Percentiles rank a stretch among this genome's conserved stretches.
Evolutionary conservation across 805 yeast species (phyloP).

Genomic region (Yamadazyma tumulicola): DNA sequence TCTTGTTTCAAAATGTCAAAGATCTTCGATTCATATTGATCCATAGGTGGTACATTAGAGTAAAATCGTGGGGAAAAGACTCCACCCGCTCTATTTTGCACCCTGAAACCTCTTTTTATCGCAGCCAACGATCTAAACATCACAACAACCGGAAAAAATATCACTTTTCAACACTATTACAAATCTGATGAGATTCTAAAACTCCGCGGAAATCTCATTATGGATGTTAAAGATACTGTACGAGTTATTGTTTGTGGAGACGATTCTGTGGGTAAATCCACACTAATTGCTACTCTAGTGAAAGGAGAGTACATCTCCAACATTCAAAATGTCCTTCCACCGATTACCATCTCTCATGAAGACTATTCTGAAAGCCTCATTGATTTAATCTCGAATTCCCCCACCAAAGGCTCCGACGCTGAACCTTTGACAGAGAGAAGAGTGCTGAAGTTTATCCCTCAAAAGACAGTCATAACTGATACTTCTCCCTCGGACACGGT

Average conservation of each 20-base stretch:
- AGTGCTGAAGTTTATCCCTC: constrained; percentile 33
- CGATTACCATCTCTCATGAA: constrained; percentile 72
- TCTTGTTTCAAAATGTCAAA: constrained; percentile 50
- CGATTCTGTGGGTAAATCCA: constrained; percentile 83
- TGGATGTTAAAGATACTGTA: constrained; percentile 36
- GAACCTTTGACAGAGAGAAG: constrained; percentile 9
- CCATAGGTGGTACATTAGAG: constrained; percentile 28
- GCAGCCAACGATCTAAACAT: too few relatives aligned
- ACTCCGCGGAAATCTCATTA: background rate
- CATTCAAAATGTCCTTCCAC: constrained; percentile 75
- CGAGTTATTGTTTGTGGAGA: constrained; percentile 93
- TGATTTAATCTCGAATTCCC: constrained; percentile 16
- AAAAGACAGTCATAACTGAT: constrained; percentile 71
- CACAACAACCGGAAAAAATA: too few relatives aligned
- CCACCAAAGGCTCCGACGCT: constrained; percentile 6
- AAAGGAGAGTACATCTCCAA: constrained; percentile 79
- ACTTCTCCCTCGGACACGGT: constrained; percentile 67
- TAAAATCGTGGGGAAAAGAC: too few relatives aligned
- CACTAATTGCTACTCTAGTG: constrained; percentile 72
- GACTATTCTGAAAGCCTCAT: constrained; percentile 47
- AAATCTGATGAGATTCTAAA: too few relatives aligned
- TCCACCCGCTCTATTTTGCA: too few relatives aligned
- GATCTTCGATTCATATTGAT: constrained; percentile 63
- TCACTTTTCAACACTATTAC: too few relatives aligned
- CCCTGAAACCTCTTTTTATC: too few relatives aligned